These are phyloP conservation scores for Meyerozyma athensensis DNA, from an alignment of 1,139 yeast species.

Conservation along the genomic window DNA sequence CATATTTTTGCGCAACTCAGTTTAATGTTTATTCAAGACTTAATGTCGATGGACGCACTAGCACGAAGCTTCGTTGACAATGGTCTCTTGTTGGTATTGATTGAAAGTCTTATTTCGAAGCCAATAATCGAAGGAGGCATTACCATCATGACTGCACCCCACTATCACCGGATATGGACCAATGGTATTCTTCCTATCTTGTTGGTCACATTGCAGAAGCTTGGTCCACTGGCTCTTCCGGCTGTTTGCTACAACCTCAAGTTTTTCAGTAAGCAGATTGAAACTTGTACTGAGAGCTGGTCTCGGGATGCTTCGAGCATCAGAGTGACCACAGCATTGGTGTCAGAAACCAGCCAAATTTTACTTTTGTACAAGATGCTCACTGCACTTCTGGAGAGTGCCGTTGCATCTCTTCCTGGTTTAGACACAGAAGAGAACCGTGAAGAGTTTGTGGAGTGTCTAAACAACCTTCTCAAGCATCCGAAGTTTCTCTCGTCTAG, in stretches of 20 bases:
- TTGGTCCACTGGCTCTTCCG: constrained; percentile 61
- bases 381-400: constrained; percentile 19
- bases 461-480: constrained; percentile 73
- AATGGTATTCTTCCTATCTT: constrained; percentile 74
- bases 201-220: constrained; percentile 52
- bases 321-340: constrained; percentile 57
- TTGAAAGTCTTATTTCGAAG: constrained; percentile 70
- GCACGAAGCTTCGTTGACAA: constrained; percentile 62
- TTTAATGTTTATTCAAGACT: constrained; percentile 63
- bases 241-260: constrained; percentile 63
- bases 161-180: constrained; percentile 73
- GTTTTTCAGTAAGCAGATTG: constrained; percentile 63
- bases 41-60: constrained; percentile 56
- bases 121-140: constrained; percentile 65
- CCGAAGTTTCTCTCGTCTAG: constrained; percentile 78
- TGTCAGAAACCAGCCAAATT: constrained; percentile 80
- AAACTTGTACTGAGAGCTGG: constrained; percentile 67
- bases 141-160: constrained; percentile 44
- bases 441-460: constrained; percentile 50
- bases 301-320: constrained; percentile 49
- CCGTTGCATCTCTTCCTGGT: constrained; percentile 47
- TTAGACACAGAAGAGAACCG: constrained; percentile 55
- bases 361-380: constrained; percentile 61
- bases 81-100: constrained; percentile 66
- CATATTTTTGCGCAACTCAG: constrained; percentile 70